These are phyloP conservation scores for Neospermospora avenae DNA, from an alignment of 2,329 filamentous ascomycete genomes.

Conservation along the genomic window DNA sequence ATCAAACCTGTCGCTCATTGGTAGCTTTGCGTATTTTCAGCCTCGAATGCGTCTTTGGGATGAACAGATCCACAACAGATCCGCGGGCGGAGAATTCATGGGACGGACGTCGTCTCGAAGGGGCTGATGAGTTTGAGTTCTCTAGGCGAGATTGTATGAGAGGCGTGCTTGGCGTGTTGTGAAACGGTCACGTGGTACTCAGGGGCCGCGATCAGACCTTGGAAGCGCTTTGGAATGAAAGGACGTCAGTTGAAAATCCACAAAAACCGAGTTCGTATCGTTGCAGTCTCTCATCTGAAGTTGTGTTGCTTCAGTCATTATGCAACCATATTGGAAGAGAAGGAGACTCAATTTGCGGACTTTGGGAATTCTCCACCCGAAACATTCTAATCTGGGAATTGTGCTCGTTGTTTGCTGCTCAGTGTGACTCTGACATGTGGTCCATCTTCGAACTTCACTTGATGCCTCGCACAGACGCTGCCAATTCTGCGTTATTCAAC, in stretches of 20 bases:
- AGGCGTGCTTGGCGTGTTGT: slow-evolving; percentile 11
- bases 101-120: slow-evolving; percentile 19
- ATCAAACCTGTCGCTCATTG: slow-evolving; percentile 3
- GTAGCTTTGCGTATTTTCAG: not conserved
- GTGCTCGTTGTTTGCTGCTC: slow-evolving; percentile 3
- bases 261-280: not conserved
- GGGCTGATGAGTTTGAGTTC: slow-evolving; percentile 15
- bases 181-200: slow-evolving; percentile 21
- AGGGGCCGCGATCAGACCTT: slow-evolving; percentile 7
- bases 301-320: slow-evolving; percentile 7
- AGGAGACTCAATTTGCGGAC: slow-evolving; percentile 3
- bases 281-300: slow-evolving; percentile 16
- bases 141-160: slow-evolving; percentile 19
- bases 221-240: not conserved
- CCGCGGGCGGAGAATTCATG: slow-evolving; percentile 13
- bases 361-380: not conserved
- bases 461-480: not conserved
- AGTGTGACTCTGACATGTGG: not conserved
- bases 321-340: not conserved
- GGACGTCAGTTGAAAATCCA: slow-evolving; percentile 3
- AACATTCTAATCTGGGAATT: not conserved
- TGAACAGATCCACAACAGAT: slow-evolving; percentile 4
- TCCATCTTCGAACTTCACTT: not conserved
- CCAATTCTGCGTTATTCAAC: not conserved
- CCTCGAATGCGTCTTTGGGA: not conserved